phyloP scores from a whole-genome alignment of 371 early-diverging fungal genomes.

The Mucor lusitanicus region DNA sequence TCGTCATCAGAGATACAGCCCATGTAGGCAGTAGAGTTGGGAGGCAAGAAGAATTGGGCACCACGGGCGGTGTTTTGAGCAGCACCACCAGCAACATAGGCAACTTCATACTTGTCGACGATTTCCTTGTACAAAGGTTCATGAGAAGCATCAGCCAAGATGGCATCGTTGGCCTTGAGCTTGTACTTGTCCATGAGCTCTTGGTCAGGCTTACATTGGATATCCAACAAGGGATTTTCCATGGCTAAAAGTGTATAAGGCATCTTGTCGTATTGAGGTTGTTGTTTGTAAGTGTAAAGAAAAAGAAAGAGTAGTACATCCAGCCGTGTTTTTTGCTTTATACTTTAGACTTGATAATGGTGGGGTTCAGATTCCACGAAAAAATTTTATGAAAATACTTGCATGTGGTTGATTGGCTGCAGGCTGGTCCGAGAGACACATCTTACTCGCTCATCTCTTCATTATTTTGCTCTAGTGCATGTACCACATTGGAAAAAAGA shows the following conservation, averaged over 20 bases:
- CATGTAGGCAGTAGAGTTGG: constrained; percentile 85
- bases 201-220: constrained; percentile 78
- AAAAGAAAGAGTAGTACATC: background rate
- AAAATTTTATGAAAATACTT: constrained; percentile 6
- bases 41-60: constrained; percentile 86
- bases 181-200: constrained; percentile 79
- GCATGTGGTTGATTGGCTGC: constrained; percentile 10
- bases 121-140: constrained; percentile 84
- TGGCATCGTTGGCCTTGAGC: constrained; percentile 93
- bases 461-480: background rate
- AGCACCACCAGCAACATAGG: constrained; percentile 95
- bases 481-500: background rate
- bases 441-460: background rate
- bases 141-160: constrained; percentile 90
- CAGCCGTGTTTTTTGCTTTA: background rate
- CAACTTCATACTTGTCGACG: constrained; percentile 66
- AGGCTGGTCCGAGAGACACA: background rate
- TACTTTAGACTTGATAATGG: background rate
- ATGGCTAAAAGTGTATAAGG: constrained; percentile 56
- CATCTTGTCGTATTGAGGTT: constrained; percentile 10
- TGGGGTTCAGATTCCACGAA: background rate
- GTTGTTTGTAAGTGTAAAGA: background rate
- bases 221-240: constrained; percentile 97
- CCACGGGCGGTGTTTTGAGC: constrained; percentile 95
- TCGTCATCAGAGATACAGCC: constrained; percentile 91